Evolutionary conservation across 1,284 basidiomycete species (phyloP), one percentile per base, ranked within the genome.

Genomic region (Apiotrichum brassicae): DNA sequence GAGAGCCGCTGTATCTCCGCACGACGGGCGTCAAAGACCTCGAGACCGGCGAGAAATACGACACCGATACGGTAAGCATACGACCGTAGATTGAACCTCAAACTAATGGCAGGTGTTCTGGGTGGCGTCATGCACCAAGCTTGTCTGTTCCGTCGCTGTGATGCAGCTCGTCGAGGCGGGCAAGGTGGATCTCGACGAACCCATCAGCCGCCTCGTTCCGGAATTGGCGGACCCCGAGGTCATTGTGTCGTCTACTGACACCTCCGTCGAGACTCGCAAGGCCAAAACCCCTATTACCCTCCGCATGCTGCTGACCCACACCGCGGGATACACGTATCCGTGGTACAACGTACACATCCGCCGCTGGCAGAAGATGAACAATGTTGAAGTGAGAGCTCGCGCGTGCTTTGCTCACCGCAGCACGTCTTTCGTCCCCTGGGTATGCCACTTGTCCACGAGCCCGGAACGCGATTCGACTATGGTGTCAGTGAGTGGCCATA

Each of bases 81-180:
- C 28, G 14, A 8, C 14, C 14, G 28, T 30, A 8, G 14, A 30
- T 14, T 30, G 28, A 30, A 14, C 14, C 28, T 30, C 28, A 9
- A 14, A 30, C 28, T 14, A n/a, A n/a, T n/a, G 28, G 14, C 28
- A 57, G 58, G 35, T 60, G 19, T 60, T 57, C 48, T 49, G 56
- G 42, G 56, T 58, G 28, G 57, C 54, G 18, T 58, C 54, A 9
- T 62, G 54, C 42, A 33, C 42, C 42, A 49, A 49, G 37, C 48
- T 49, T 14, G 22, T 49, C 18, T 30, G 41, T 1, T 34, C 42
- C 28, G 36, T 49, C 8, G 42, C 46, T 8, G 28, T 14, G 28
- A 30, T 30, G 28, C 64, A 65, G 51, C 54, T 60, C 8, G 63
- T 62, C 25, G 64, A 65, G 34, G 49, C 56, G 30, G 61, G 56